Percentiles rank a stretch among this genome's conserved stretches.
Conservation (phyloP, 208 protist species). For the Leishmania tarentolae region DNA sequence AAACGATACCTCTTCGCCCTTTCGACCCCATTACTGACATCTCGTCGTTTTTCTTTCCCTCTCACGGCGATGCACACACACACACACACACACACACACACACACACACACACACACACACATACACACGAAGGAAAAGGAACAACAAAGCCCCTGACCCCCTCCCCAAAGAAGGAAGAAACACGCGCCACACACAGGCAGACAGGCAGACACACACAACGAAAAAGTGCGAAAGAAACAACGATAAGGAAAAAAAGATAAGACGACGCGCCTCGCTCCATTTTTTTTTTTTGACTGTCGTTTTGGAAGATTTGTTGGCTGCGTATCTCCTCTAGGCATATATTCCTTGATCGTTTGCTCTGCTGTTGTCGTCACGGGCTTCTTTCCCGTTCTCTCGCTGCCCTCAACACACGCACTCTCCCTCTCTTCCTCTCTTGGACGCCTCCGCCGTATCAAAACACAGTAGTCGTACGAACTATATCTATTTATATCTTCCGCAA, state of each 20-base stretch:
- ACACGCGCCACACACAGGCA: neutral
- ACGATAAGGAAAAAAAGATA: neutral
- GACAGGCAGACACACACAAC: neutral
- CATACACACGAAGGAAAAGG: neutral
- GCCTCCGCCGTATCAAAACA: neutral
- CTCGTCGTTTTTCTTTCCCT: neutral
- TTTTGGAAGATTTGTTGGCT: neutral
- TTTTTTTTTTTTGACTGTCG: neutral
- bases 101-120: neutral
- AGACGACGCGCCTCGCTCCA: neutral
- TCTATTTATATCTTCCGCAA: neutral
- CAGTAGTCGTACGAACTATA: neutral
- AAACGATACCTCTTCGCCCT: neutral
- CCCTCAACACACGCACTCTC: neutral
- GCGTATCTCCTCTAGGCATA: neutral
- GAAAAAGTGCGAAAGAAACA: neutral
- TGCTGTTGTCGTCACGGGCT: neutral
- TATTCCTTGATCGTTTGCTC: neutral
- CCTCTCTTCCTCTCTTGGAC: neutral
- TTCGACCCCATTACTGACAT: neutral
- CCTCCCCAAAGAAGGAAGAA: neutral
- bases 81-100: neutral
- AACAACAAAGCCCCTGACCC: neutral
- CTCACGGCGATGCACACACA: neutral
- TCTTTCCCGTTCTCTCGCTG: neutral